Percentiles rank a stretch among this genome's conserved stretches.
Conservation (phyloP, 2,329 filamentous ascomycete species). For the Arthrobotrys entomopaga region DNA sequence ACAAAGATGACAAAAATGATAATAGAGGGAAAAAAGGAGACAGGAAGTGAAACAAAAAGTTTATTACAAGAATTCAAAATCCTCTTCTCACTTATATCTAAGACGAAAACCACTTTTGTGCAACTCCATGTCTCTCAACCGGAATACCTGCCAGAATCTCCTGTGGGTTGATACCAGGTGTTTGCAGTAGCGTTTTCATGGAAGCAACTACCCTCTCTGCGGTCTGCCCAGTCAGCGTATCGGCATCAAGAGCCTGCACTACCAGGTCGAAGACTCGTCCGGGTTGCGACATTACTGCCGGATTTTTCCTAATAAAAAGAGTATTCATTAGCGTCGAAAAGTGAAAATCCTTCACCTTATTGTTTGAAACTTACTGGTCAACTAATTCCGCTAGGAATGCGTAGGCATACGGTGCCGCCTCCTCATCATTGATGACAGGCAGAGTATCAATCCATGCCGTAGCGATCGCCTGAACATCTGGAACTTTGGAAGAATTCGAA, state of each 20-base stretch:
- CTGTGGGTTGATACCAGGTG: conserved; percentile 78
- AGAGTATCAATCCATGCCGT: conserved; percentile 90
- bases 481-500: conserved; percentile 81
- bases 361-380: conserved; percentile 77
- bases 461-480: conserved; percentile 78
- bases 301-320: conserved; percentile 78
- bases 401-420: conserved; percentile 96
- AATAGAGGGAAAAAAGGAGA: background rate
- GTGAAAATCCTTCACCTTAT: conserved; percentile 48
- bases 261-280: conserved; percentile 85
- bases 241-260: conserved; percentile 86
- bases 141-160: conserved; percentile 79
- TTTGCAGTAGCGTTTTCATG: conserved; percentile 79
- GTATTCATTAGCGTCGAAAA: conserved; percentile 56
- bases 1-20: conserved; percentile 24
- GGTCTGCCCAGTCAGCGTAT: conserved; percentile 86
- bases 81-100: conserved; percentile 38
- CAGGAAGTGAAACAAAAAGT: conserved; percentile 24
- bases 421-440: conserved; percentile 92
- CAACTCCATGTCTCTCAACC: conserved; percentile 81
- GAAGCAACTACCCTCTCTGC: conserved; percentile 79
- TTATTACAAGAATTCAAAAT: conserved; percentile 54
- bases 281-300: conserved; percentile 79
- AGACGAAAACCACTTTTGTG: conserved; percentile 79
- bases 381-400: conserved; percentile 90